Base-by-base conservation (phyloP, 192 early-diverging fungal species). In the Mycoemilia scoparia region DNA sequence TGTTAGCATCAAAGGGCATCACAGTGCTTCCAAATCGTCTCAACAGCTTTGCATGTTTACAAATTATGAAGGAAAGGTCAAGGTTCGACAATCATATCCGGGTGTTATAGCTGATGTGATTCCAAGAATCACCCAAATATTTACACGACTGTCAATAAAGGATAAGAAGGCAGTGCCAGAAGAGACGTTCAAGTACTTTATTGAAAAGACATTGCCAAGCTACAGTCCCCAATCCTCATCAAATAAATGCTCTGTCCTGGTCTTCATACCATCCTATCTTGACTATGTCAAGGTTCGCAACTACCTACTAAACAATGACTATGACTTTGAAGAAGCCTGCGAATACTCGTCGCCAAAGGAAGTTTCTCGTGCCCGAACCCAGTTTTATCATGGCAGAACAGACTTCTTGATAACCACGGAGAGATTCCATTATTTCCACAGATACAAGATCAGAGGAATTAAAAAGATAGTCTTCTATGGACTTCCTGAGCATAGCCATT, bases 211-310 rank as follows among this genome's bases (percentile, higher is more conserved):
- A 17, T 22, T 64, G 43, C 43, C 52, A 24, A 47, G 57, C 29
- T 20, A 76, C 21, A 45, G 67, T 38, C 64, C 57, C 37, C 59
- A 65, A 8, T 49, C 65, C n/a, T 49, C 64, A 12, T 67, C 46
- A 17, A 41, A 48, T 59, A 76, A 62, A 49, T 71, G 25, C 63
- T 71, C 58, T 8, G 60, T 74, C 37, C 52, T 86, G 34, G 69
- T 98, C 25, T 85, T 86, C 57, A 71, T 87, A 1, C 79, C 92
- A 6, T 84, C 79, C 6, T 99, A 96, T 48, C 90, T 95, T 70
- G 95, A 99, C 43, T 99, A 78, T 70, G 82, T 99, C 9, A 68
- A 88, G 5, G 35, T 99, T 26, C 67, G 90, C 26, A 99, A 99
- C 48, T 74, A 83, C 52, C 64, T 92, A 36, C 57, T 67, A 16